Percentiles rank a stretch among this genome's conserved stretches.
These are phyloP conservation scores for Veloboletus limbatus DNA, from an alignment of 1,284 basidiomycete species.

Conservation along the genomic window DNA sequence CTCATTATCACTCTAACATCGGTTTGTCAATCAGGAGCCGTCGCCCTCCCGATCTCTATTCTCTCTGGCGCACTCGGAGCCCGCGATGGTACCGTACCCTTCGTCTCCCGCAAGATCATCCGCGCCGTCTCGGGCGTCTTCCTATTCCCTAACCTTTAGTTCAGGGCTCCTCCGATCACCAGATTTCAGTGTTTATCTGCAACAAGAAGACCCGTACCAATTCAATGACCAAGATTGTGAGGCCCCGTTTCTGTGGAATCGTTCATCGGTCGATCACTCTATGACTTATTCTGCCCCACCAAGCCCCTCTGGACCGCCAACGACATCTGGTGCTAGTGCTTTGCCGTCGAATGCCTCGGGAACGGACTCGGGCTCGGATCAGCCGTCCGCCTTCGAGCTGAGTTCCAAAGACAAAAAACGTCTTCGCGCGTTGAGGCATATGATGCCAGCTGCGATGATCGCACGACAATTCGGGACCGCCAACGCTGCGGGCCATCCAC, in stretches of 20 bases:
- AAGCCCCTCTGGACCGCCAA: constrained; percentile 19
- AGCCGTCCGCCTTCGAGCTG: constrained; percentile 15
- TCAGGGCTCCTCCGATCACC: constrained; percentile 8
- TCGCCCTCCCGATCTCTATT: constrained; percentile 5
- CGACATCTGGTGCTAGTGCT: constrained; percentile 21
- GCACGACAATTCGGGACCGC: constrained; percentile 25
- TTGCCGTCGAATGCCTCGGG: constrained; percentile 16
- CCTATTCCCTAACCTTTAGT: constrained; percentile 8
- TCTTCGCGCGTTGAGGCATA: constrained; percentile 37
- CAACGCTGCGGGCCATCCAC: constrained; percentile 1
- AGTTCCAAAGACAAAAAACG: constrained; percentile 32
- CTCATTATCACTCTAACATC: constrained; percentile 1
- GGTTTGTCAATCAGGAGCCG: constrained; percentile 7
- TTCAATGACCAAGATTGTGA: constrained; percentile 10
- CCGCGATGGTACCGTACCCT: constrained; percentile 2
- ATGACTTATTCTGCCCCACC: constrained; percentile 8
- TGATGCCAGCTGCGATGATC: constrained; percentile 49
- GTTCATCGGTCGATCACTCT: constrained; percentile 6
- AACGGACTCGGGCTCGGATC: constrained; percentile 20
- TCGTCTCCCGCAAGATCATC: constrained; percentile 5
- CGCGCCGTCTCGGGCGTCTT: constrained; percentile 7
- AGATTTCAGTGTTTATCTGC: constrained; percentile 11
- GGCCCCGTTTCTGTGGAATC: neutral
- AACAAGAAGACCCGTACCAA: constrained; percentile 16
- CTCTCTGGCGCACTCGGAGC: constrained; percentile 14